Evolutionary conservation across 345 rosid genomes (phyloP), one percentile per base, ranked within the genome.

Genomic region (Heritiera fomes): DNA sequence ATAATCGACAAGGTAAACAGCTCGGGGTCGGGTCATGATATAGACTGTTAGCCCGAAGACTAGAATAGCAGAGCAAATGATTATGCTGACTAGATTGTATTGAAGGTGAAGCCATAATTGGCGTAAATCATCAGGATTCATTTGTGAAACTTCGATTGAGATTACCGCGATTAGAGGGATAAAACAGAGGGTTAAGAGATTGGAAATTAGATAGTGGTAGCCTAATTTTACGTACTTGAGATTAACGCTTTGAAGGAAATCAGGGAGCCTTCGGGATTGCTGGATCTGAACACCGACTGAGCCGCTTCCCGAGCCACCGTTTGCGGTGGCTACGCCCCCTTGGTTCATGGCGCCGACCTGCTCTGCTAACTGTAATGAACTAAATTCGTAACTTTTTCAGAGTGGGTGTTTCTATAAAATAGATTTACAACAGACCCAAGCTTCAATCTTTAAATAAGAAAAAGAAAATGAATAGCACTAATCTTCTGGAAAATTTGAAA

Each of bases 161-260:
- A 86, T 77, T 0, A 84, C 80, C 6, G 80, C 86, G 64, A 87
- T 86, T 60, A 82, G 46, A 34, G 92, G 92, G 18, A 86, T 75
- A 30, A 85, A 83, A 74, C 90, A 89, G 4, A 89, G 82, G 5
- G 92, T 82, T 49, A 87, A 78, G 12, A 89, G 67, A 82, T 89
- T 76, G 46, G 83, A 80, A 76, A 89, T 78, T 8, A 89, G 82
- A 70, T 87, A 89, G 79, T 87, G 90, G 72, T 89, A 89, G 15
- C 92, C 92, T 20, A 89, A 40, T 79, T 89, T 89, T 18, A 89
- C 92, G 68, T 89, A 81, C 85, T 89, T 89, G 63, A 89, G 89
- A 79, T 89, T 89, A 45, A 89, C 92, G 80, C 89, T 89, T 61
- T 89, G 92, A 38, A 87, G 83, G 78, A 87, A 86, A 84, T 87